Conservation (phyloP, 176 grass and related monocot genomes). For the Saccharum spontaneum region DNA sequence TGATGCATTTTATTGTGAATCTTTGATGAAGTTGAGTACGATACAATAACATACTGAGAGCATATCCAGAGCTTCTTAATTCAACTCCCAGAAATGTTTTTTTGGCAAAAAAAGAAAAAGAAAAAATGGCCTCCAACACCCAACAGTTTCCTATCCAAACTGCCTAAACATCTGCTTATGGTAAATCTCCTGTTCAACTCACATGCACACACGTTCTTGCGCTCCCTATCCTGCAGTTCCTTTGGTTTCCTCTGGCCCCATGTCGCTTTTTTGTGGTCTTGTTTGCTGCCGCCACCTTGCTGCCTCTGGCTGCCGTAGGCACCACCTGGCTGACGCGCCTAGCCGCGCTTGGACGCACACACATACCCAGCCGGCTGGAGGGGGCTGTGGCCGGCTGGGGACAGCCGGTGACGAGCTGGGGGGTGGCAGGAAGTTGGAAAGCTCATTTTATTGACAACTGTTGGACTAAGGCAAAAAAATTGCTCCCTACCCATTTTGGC, state of each 20-base stretch:
- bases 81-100: not conserved
- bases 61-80: not conserved
- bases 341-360: not conserved
- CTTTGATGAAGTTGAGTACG: conserved; percentile 1
- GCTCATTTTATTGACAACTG: not conserved
- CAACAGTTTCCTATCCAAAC: not conserved
- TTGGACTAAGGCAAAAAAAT: not conserved
- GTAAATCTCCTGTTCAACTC: not conserved
- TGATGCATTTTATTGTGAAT: not conserved
- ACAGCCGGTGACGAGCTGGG: not conserved
- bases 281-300: not conserved
- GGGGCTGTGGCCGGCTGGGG: not conserved
- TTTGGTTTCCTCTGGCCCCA: not conserved
- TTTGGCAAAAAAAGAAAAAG: not conserved
- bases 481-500: not conserved
- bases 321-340: not conserved
- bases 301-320: not conserved
- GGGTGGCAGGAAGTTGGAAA: not conserved
- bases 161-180: not conserved
- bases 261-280: not conserved
- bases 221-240: not conserved
- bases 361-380: not conserved
- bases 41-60: not conserved
- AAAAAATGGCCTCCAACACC: not conserved
- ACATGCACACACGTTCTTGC: not conserved